Conservation (phyloP, 78 protist genomes). For the Dictyostelium discoideum region dicty_2.7 NC_007088.5:5454501-5455000, state of each 20-base stretch:
- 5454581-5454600: too few species aligned
- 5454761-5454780: too few species aligned
- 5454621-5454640: too few species aligned
- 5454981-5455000: not conserved
- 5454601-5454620: too few species aligned
- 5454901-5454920: not conserved
- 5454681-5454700: constrained; percentile 63
- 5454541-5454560: too few species aligned
- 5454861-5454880: not conserved
- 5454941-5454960: not conserved
- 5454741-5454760: too few species aligned
- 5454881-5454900: not conserved
- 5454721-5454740: too few species aligned
- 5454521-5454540: too few species aligned
- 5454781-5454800: too few species aligned
- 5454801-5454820: too few species aligned
- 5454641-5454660: constrained; percentile 45
- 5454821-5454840: not conserved
- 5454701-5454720: constrained; percentile 50
- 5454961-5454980: constrained; percentile 4
- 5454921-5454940: not conserved
- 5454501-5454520: too few species aligned
- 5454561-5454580: too few species aligned
- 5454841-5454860: not conserved
- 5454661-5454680: constrained; percentile 63